phyloP scores from a whole-genome alignment of 2,329 filamentous ascomycete species.

The Curvularia eragrostidis region DNA sequence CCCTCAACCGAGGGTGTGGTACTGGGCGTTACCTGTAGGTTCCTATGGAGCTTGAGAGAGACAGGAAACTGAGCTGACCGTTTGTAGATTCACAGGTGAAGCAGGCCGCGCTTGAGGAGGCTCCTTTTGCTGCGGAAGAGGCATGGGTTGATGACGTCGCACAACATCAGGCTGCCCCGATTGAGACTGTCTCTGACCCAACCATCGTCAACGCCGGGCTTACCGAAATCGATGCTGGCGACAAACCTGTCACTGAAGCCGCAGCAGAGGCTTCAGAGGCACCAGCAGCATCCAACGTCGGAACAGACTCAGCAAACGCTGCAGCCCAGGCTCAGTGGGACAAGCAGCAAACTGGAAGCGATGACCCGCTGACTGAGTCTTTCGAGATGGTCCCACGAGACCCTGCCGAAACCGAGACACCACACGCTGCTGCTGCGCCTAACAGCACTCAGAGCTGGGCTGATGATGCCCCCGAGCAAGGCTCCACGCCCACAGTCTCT shows the following conservation, averaged over 20 bases:
- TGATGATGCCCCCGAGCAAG: constrained; percentile 67
- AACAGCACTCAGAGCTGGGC: constrained; percentile 81
- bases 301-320: constrained; percentile 53
- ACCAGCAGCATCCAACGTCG: constrained; percentile 50
- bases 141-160: constrained; percentile 58
- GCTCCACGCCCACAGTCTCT: constrained; percentile 36
- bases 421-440: constrained; percentile 58
- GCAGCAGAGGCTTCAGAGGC: constrained; percentile 34
- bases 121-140: constrained; percentile 62
- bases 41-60: background rate
- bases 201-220: constrained; percentile 71
- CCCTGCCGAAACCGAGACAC: constrained; percentile 74
- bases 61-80: constrained; percentile 18
- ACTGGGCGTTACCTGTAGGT: constrained; percentile 75
- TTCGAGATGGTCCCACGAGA: constrained; percentile 81
- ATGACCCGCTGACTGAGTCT: constrained; percentile 64
- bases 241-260: constrained; percentile 40
- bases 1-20: constrained; percentile 68
- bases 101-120: constrained; percentile 55
- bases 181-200: constrained; percentile 62
- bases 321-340: constrained; percentile 74
- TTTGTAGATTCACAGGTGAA: constrained; percentile 65
- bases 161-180: constrained; percentile 51
- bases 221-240: constrained; percentile 66
- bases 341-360: constrained; percentile 55